phyloP scores from a whole-genome alignment of 768 basidiomycete species.

The Xerocomus potaroensis region DNA sequence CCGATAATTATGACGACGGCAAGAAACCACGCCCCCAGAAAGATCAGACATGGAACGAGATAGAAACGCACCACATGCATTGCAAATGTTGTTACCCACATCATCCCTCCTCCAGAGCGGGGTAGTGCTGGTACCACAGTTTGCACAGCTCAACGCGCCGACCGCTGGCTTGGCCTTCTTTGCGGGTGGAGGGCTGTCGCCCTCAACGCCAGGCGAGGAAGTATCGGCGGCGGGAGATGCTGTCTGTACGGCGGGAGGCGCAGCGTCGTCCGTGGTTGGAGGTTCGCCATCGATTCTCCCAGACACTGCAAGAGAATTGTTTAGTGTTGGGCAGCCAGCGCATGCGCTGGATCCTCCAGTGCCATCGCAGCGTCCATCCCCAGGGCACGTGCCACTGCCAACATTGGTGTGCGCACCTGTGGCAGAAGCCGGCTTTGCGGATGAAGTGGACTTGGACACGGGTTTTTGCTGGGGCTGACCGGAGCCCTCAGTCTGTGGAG shows the following conservation, averaged over 20 bases:
- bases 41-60: constrained; percentile 26
- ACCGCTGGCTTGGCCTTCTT: constrained; percentile 42
- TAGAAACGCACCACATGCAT: constrained; percentile 78
- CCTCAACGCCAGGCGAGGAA: constrained; percentile 32
- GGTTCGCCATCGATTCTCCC: constrained; percentile 40
- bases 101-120: constrained; percentile 89
- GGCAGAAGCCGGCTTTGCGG: constrained; percentile 25
- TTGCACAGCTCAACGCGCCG: constrained; percentile 79
- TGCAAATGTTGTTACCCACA: constrained; percentile 90
- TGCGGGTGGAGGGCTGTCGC: constrained; percentile 26
- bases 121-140: constrained; percentile 86
- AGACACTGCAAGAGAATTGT: constrained; percentile 65
- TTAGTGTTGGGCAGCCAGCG: constrained; percentile 94
- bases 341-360: constrained; percentile 93
- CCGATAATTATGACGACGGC: constrained; percentile 10
- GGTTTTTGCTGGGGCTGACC: constrained; percentile 26
- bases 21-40: constrained; percentile 19
- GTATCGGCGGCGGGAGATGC: constrained; percentile 31
- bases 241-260: constrained; percentile 11
- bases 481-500: constrained; percentile 24
- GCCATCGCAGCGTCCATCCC: constrained; percentile 96
- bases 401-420: constrained; percentile 30
- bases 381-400: constrained; percentile 82
- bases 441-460: constrained; percentile 21
- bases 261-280: constrained; percentile 18